Percentiles rank a stretch among this genome's conserved stretches.
These are phyloP conservation scores for Cytospora piceae DNA, from an alignment of 2,329 filamentous ascomycete species.

Conservation along the genomic window DNA sequence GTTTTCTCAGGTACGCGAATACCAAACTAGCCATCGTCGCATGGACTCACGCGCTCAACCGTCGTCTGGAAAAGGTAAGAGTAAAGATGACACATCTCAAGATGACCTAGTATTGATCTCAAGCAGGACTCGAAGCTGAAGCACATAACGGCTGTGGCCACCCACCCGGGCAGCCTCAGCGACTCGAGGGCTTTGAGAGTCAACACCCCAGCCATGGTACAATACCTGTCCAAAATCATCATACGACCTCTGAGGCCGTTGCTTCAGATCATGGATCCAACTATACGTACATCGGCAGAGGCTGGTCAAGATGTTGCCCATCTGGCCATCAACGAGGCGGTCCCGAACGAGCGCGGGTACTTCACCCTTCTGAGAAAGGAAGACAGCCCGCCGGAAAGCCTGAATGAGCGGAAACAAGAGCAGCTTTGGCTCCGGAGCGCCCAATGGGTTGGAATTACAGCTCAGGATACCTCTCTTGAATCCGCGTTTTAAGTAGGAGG, in stretches of 20 bases:
- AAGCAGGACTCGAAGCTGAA: conserved; percentile 35
- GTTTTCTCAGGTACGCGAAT: conserved; percentile 49
- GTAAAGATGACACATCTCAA: neutral
- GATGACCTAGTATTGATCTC: conserved; percentile 9
- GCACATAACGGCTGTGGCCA: conserved; percentile 37
- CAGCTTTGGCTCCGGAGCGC: conserved; percentile 41
- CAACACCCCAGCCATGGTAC: conserved; percentile 39
- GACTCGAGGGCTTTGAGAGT: conserved; percentile 44
- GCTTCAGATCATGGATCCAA: conserved; percentile 38
- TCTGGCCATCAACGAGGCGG: conserved; percentile 28
- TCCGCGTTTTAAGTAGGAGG: neutral
- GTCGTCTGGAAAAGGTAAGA: conserved; percentile 35
- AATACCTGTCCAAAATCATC: conserved; percentile 36
- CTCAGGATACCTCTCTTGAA: conserved; percentile 8
- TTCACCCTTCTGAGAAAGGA: conserved; percentile 39
- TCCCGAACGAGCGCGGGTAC: conserved; percentile 41
- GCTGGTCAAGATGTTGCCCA: conserved; percentile 34
- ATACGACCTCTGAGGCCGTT: conserved; percentile 33
- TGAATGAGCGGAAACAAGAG: conserved; percentile 38
- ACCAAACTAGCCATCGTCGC: conserved; percentile 46
- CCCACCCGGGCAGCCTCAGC: conserved; percentile 39
- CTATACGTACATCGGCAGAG: conserved; percentile 37
- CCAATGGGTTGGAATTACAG: conserved; percentile 36
- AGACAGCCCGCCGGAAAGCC: conserved; percentile 39
- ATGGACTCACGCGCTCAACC: conserved; percentile 47